Conservation (phyloP, 331 rosid genomes). For the Pyrus hybrid region DNA sequence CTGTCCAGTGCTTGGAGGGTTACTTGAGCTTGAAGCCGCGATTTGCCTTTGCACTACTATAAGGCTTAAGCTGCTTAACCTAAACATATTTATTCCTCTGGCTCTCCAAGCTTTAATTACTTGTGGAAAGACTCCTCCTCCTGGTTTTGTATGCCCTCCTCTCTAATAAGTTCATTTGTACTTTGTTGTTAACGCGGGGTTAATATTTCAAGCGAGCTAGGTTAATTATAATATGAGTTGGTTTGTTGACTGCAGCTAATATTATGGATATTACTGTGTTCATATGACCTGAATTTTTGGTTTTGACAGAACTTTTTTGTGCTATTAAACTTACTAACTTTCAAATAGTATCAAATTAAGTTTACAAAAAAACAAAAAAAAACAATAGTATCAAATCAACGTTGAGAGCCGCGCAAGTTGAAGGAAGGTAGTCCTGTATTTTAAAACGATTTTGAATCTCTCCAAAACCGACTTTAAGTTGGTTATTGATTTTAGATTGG, state of each 20-base stretch:
- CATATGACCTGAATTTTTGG: background rate
- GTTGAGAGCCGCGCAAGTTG: no score
- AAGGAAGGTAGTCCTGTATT: no score
- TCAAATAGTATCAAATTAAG: background rate
- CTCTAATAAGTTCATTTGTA: slow-evolving; percentile 11
- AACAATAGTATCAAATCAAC: no score
- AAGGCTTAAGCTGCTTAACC: slow-evolving; percentile 65
- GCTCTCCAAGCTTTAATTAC: slow-evolving; percentile 68
- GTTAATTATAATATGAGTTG: background rate
- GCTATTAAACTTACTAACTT: background rate
- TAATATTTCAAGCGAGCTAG: background rate
- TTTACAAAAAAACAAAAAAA: no score
- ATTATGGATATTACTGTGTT: background rate
- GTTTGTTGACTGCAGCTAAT: background rate
- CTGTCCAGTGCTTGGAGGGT: slow-evolving; percentile 73
- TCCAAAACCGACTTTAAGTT: no score
- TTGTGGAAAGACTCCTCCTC: slow-evolving; percentile 79
- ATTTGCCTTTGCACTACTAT: slow-evolving; percentile 76
- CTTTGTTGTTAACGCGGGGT: background rate
- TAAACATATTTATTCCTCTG: slow-evolving; percentile 69
- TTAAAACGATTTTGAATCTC: no score
- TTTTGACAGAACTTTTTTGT: background rate
- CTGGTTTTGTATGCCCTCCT: slow-evolving; percentile 87
- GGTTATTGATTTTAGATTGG: no score
- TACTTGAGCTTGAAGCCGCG: slow-evolving; percentile 87